Evolutionary conservation across 1,284 basidiomycete species (phyloP).

Genomic region (Mycena sp.): DNA sequence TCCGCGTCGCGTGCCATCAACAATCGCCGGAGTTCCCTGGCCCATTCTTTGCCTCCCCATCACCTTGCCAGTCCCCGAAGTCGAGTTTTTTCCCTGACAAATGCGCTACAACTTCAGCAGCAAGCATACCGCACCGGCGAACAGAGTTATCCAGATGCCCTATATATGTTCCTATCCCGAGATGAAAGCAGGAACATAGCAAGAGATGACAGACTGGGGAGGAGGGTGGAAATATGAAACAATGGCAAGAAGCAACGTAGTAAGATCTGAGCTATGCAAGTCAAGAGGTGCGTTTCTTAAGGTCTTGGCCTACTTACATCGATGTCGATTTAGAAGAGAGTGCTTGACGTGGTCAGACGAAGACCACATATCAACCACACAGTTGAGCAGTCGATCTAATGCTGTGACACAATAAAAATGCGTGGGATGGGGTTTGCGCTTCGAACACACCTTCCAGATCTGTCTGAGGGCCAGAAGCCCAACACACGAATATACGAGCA

Average conservation of each 20-base stretch:
- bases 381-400: slow-evolving; percentile 57
- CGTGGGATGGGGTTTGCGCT: background rate
- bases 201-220: slow-evolving; percentile 51
- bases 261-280: slow-evolving; percentile 65
- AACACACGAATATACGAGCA: slow-evolving; percentile 72
- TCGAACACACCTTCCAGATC: slow-evolving; percentile 49
- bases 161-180: slow-evolving; percentile 81
- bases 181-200: slow-evolving; percentile 73
- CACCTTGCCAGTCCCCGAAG: slow-evolving; percentile 89
- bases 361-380: slow-evolving; percentile 69
- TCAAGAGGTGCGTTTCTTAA: slow-evolving; percentile 6
- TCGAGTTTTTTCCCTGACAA: slow-evolving; percentile 71
- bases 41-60: slow-evolving; percentile 78
- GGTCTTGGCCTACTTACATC: slow-evolving; percentile 58
- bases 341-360: slow-evolving; percentile 75
- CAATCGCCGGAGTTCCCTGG: slow-evolving; percentile 62
- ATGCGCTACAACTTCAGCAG: slow-evolving; percentile 82
- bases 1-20: slow-evolving; percentile 62
- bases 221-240: slow-evolving; percentile 66
- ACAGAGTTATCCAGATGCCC: slow-evolving; percentile 81
- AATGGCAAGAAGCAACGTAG: slow-evolving; percentile 72
- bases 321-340: slow-evolving; percentile 74
- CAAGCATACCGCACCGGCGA: slow-evolving; percentile 93
- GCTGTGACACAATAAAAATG: slow-evolving; percentile 46
- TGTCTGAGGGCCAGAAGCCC: slow-evolving; percentile 56